Conservation (phyloP, 192 early-diverging fungal species). For the Geranomyces variabilis region DNA sequence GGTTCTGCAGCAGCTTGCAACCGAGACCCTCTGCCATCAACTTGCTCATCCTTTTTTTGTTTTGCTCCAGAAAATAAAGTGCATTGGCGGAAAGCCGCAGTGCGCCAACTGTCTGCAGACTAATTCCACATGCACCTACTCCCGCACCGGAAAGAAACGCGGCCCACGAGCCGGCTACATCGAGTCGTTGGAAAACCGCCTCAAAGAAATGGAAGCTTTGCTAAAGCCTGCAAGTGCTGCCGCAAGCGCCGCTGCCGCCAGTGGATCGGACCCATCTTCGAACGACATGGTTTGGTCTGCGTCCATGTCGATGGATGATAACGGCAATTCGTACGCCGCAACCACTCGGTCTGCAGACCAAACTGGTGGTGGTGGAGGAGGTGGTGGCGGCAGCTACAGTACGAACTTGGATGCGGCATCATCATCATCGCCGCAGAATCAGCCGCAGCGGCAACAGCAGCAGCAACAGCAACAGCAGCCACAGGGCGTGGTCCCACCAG, state of each 20-base stretch:
- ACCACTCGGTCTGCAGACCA: too few relatives aligned
- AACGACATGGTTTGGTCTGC: neutral
- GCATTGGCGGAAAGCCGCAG: slow-evolving; percentile 78
- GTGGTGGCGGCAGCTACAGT: too few relatives aligned
- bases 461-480: slow-evolving; percentile 11
- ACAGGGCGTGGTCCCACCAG: slow-evolving; percentile 30
- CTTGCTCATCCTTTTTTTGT: neutral
- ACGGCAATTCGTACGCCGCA: neutral
- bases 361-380: too few relatives aligned
- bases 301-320: neutral
- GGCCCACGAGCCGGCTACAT: slow-evolving; percentile 82
- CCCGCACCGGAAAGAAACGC: slow-evolving; percentile 84
- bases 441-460: too few relatives aligned
- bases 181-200: slow-evolving; percentile 71
- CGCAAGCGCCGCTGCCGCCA: neutral
- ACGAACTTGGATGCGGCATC: too few relatives aligned
- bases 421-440: too few relatives aligned
- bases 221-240: slow-evolving; percentile 41
- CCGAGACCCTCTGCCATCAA: neutral
- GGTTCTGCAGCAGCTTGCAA: neutral
- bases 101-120: slow-evolving; percentile 81
- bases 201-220: slow-evolving; percentile 78
- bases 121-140: slow-evolving; percentile 72
- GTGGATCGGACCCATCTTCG: neutral
- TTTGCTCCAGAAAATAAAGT: slow-evolving; percentile 73